These are phyloP conservation scores for Penicillium sp. DNA, from an alignment of 2,329 filamentous ascomycete genomes.

Conservation along the genomic window DNA sequence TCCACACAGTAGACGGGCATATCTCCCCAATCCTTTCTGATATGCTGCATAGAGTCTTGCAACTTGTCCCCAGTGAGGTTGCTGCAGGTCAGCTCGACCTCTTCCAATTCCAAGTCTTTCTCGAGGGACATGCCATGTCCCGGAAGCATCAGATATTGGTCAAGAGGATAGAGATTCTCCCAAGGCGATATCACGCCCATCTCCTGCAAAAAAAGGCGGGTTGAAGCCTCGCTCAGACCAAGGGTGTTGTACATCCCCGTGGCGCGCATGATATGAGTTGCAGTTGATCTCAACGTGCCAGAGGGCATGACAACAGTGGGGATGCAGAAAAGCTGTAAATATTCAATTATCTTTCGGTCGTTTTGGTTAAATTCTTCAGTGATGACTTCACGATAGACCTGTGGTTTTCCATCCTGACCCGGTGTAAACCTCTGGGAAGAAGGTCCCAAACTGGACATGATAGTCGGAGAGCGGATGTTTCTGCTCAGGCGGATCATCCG, in stretches of 20 bases:
- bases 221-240: constrained; percentile 37
- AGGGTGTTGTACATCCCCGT: constrained; percentile 53
- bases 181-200: constrained; percentile 58
- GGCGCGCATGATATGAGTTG: constrained; percentile 54
- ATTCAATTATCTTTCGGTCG: constrained; percentile 55
- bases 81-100: constrained; percentile 31
- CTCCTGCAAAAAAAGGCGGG: constrained; percentile 56
- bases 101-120: constrained; percentile 32
- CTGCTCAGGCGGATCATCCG: constrained; percentile 43
- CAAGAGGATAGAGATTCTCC: constrained; percentile 52
- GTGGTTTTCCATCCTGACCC: constrained; percentile 27
- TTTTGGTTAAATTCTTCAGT: constrained; percentile 45
- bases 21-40: constrained; percentile 57
- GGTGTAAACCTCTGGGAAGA: constrained; percentile 32
- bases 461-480: constrained; percentile 42
- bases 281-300: constrained; percentile 47
- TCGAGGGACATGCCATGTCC: constrained; percentile 34
- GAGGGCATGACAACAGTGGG: constrained; percentile 40
- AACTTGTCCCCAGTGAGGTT: constrained; percentile 31
- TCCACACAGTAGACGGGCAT: constrained; percentile 60
- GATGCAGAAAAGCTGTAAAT: constrained; percentile 51
- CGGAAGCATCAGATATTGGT: constrained; percentile 53
- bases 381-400: constrained; percentile 31
- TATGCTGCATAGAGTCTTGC: constrained; percentile 53
- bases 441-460: constrained; percentile 42